These are phyloP conservation scores for Shiraia sp. DNA, from an alignment of 2,329 filamentous ascomycete species.

Conservation along the genomic window DNA sequence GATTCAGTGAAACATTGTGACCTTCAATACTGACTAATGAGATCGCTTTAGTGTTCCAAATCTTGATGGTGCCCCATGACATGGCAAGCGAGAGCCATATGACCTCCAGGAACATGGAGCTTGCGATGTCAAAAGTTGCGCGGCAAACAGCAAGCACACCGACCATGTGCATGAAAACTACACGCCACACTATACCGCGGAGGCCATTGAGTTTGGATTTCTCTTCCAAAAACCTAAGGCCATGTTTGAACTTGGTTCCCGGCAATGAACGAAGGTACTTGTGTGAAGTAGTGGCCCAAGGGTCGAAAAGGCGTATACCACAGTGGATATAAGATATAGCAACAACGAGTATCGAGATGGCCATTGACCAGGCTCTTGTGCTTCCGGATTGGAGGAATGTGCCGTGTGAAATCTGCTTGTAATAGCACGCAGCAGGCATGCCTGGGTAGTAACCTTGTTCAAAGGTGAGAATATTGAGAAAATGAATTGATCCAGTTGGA, in stretches of 20 bases:
- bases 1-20: conserved; percentile 10
- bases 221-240: conserved; percentile 14
- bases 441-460: conserved; percentile 25
- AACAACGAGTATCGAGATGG: conserved; percentile 25
- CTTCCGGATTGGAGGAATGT: conserved; percentile 10
- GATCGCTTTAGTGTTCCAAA: conserved; percentile 20
- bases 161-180: conserved; percentile 14
- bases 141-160: conserved; percentile 12
- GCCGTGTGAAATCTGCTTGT: conserved; percentile 14
- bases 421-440: conserved; percentile 23
- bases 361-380: conserved; percentile 28
- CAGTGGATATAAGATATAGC: conserved; percentile 23
- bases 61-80: conserved; percentile 31
- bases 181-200: conserved; percentile 6
- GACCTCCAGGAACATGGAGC: conserved; percentile 29
- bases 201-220: conserved; percentile 4
- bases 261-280: conserved; percentile 18
- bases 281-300: conserved; percentile 12
- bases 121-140: conserved; percentile 17
- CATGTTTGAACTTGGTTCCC: conserved; percentile 13
- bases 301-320: conserved; percentile 23
- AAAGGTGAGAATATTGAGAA: conserved; percentile 19
- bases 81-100: conserved; percentile 30
- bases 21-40: conserved; percentile 12
- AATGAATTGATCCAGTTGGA: conserved; percentile 26